Base-by-base conservation (phyloP, 306 rosid genomes). In the Trifolium subterraneum region DNA sequence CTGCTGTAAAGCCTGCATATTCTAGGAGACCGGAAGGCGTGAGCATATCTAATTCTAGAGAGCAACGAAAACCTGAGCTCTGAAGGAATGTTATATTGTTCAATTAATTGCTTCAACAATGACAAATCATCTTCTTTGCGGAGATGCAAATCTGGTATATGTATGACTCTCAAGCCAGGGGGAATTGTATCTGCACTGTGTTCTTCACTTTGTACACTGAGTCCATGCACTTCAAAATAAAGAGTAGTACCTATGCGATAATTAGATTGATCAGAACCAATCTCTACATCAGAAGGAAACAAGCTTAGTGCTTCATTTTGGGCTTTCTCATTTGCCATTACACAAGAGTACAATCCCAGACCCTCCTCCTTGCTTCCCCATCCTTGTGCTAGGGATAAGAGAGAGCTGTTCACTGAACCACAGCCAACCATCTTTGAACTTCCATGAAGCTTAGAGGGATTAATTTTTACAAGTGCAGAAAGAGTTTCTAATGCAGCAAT, bases 351-450 rank as follows among this genome's bases (percentile, higher is more conserved):
- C 86, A 95, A 84, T 68, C 99, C 99, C 88, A 95, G 80, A 45
- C 97, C 99, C 85, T 95, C 99, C 74, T 92, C 99, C 91, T 95
- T 95, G 92, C 93, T 92, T 82, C 99, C 99, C 99, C 99, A 95
- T 20, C 97, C 99, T 68, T 95, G 99, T 71, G 99, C 99, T 59
- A 95, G 84, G 79, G 98, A 95, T 64, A 95, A 71, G 56, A 95
- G 97, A 85, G 74, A 83, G 83, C 96, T 90, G 82, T 95, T 95
- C 70, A 95, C 97, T 3, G 89, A 86, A 79, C 97, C 98, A 78
- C 99, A 92, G 74, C 97, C 87, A 70, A 95, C 85, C 96, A 90
- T 82, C 90, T 92, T 95, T 75, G 91, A 89, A 74, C 92, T 87
- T 78, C 93, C 99, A 80, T 90, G 99, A 71, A 95, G 85, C 86